Base-by-base conservation (phyloP, 345 rosid species). In the Erucastrum elatum region DNA sequence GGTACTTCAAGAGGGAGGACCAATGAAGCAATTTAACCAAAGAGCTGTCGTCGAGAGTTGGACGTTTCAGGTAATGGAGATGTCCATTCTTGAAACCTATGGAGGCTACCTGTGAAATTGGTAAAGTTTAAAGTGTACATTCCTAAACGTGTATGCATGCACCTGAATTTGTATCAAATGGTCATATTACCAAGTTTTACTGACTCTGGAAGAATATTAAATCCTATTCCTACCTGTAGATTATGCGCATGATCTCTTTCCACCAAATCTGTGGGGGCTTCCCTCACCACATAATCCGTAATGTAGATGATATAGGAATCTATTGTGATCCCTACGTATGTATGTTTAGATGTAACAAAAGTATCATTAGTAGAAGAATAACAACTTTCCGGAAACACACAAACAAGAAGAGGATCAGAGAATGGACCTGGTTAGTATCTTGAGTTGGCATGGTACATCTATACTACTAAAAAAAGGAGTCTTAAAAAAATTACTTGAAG, bases 91-190 rank as follows among this genome's bases (percentile, higher is more conserved):
- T 88, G 96, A 66, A 62, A 93, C 27, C 77, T 81, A 65, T 89
- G 92, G 60, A 95, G 89, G 75, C 94, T 93, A 41, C 96, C 94
- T 0, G 99, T 87, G 86, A 91, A 93, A 80, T 95, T 98, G 6
- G 99, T 95, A 59, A 95, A 93, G n/a, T n/a, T n/a, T n/a, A 17
- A 81, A 90, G 85, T 88, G 96, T 64, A 95, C 99, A 15, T 89
- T 86, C 17, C 99, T 87, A 68, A 74, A 95, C 8, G 96, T 95
- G 86, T 95, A 93, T 0, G 99, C 92, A 67, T 95, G 98, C 80
- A 93, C 98, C 98, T 94, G 88, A 33, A 46, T 68, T 49, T 68
- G 62, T 31, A 80, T 64, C 75, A 60, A 34, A 78, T 30, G 30
- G 6, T 13, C 64, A 78, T 61, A 67, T 17, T 64, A 74, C 2